phyloP scores from a whole-genome alignment of 73 alveolate species.

The Halteria grandinella region DNA sequence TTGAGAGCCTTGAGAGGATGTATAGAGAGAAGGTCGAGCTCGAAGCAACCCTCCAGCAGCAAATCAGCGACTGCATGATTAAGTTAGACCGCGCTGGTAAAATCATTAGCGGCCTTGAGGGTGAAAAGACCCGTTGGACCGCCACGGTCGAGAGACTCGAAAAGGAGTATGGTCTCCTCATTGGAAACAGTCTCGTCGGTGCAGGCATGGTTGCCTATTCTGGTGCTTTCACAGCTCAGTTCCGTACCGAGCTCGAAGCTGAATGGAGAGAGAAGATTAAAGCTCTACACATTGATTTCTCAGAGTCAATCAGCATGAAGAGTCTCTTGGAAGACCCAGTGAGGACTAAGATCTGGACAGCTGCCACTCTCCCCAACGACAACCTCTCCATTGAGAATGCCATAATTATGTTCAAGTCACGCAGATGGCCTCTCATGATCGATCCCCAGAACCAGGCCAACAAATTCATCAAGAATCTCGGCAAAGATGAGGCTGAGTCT shows the following conservation, averaged over 20 bases:
- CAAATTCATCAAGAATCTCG: conserved; percentile 98
- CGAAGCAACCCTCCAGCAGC: conserved; percentile 60
- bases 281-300: conserved; percentile 80
- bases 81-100: conserved; percentile 98
- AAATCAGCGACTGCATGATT: conserved; percentile 84
- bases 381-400: conserved; percentile 97
- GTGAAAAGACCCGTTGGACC: conserved; percentile 98
- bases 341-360: conserved; percentile 89
- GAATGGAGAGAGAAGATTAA: conserved; percentile 87
- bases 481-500: conserved; percentile 95
- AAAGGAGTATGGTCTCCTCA: conserved; percentile 82
- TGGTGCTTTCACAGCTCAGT: conserved; percentile 96
- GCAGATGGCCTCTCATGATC: conserved; percentile 99
- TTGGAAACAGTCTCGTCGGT: conserved; percentile 95
- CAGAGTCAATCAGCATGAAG: conserved; percentile 95
- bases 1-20: conserved; percentile 83
- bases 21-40: conserved; percentile 66
- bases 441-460: conserved; percentile 99
- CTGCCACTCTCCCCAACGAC: conserved; percentile 95
- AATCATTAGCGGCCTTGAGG: conserved; percentile 95
- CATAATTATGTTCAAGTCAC: conserved; percentile 91
- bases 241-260: conserved; percentile 88
- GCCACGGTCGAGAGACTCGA: conserved; percentile 86
- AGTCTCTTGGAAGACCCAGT: conserved; percentile 98
- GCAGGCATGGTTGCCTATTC: conserved; percentile 98